A percentile compares a stretch with the other conserved stretches of the same genome.
Evolutionary conservation across 1,139 yeast species (phyloP).

Genomic region (Zhuliangozyma parablackwelliae): DNA sequence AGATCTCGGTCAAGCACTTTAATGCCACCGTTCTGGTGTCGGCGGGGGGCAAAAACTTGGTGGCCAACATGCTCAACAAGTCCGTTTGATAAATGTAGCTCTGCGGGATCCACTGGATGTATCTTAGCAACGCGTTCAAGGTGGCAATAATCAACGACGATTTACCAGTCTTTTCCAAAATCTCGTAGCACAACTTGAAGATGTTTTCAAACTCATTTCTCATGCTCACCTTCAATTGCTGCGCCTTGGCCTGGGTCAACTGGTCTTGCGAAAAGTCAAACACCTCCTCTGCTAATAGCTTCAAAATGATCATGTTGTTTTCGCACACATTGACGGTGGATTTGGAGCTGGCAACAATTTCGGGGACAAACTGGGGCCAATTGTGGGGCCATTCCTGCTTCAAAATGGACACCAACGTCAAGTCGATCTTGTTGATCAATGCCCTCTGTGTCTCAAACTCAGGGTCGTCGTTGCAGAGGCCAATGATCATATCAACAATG

Average conservation of each 20-base stretch:
- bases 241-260: conserved; percentile 93
- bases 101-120: conserved; percentile 91
- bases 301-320: conserved; percentile 90
- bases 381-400: conserved; percentile 99
- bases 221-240: conserved; percentile 77
- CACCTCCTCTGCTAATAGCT: conserved; percentile 88
- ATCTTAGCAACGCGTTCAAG: conserved; percentile 73
- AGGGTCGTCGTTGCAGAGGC: conserved; percentile 84
- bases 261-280: conserved; percentile 93
- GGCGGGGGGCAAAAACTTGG: conserved; percentile 71
- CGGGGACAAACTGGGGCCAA: conserved; percentile 97
- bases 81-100: conserved; percentile 88
- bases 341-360: conserved; percentile 78
- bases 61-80: conserved; percentile 63
- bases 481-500: conserved; percentile 87
- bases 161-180: conserved; percentile 80
- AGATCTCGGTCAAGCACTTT: conserved; percentile 89
- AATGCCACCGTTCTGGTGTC: conserved; percentile 82
- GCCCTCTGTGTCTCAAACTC: conserved; percentile 73
- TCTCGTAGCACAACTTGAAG: conserved; percentile 88
- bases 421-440: conserved; percentile 85
- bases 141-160: conserved; percentile 84
- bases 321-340: conserved; percentile 92
- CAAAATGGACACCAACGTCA: conserved; percentile 87
- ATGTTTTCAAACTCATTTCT: conserved; percentile 88